Base-by-base conservation (phyloP, 2,329 filamentous ascomycete genomes). In the Camptophora hylomeconis region DNA sequence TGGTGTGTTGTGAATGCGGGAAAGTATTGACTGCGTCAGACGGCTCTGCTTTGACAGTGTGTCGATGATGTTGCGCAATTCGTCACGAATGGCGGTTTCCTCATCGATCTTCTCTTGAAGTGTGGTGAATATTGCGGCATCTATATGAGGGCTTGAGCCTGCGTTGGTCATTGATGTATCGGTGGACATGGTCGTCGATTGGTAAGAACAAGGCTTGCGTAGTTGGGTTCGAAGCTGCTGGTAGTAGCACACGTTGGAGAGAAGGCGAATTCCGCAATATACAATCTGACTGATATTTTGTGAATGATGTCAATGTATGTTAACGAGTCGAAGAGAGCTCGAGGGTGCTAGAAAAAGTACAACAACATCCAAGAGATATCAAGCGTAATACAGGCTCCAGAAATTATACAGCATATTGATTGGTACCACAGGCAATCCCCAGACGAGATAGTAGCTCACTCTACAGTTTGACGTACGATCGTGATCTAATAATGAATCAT, bases 71-170 rank as follows among this genome's bases (percentile, higher is more conserved):
- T 83, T 75, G 40, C 76, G 72, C 33, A 98, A 69, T 47, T 81
- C 74, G 51, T 95, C 87, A 47, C 81, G 75, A 31, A 92, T 75
- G 31, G 69, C 65, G 6, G 72, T 68, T 52, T 95, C 89, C 54
- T 92, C 78, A 45, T 95, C 89, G 45, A 94, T 82, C 54, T 86
- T 86, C 35, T 69, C 63, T 57, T 94, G 87, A 37, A 98, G 75
- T 45, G 79, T 70, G 49, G 84, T 73, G 56, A 95, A 94, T 53
- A 95, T 81, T 41, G 70, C 67, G 36, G 81, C 77, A 52, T 92
- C 77, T 47, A 89, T 74, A 66, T 79, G 72, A 32, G 57, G 60
- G 29, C n/a, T n/a, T n/a, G n/a, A n/a, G n/a, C n/a, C 28, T 10
- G 28, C 24, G 15, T 29, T 41, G 19, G 31, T 33, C 36, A 41